Percentiles rank a stretch among this genome's conserved stretches.
phyloP scores from a whole-genome alignment of 495 filamentous ascomycete genomes.

The Tuber magnatum region DNA sequence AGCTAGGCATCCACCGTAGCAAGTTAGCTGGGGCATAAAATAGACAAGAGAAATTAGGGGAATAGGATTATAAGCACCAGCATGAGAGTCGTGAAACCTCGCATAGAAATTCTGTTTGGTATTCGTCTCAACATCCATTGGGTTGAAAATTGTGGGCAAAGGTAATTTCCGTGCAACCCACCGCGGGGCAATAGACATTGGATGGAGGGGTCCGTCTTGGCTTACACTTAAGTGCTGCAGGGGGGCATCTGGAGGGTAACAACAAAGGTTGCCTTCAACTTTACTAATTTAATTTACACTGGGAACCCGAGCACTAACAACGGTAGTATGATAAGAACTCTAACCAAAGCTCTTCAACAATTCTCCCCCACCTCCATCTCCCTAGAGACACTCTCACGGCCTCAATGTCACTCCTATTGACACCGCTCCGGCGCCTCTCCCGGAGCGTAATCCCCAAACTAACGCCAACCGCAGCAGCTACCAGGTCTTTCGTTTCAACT shows the following conservation, averaged over 20 bases:
- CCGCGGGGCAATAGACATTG: background rate
- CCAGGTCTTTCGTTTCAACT: conserved; percentile 17
- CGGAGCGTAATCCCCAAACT: conserved; percentile 6
- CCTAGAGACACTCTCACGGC: conserved; percentile 3
- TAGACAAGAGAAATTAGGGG: background rate
- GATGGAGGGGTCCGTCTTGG: background rate
- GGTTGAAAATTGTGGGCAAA: background rate
- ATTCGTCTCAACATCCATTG: conserved; percentile 28
- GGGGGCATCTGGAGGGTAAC: conserved; percentile 22
- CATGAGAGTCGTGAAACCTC: conserved; percentile 25
- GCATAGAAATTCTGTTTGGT: conserved; percentile 33
- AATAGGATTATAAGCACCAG: conserved; percentile 1
- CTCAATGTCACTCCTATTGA: conserved; percentile 16
- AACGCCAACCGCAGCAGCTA: background rate
- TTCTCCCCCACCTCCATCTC: background rate
- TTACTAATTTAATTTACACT: too few species aligned
- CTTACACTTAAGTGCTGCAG: background rate
- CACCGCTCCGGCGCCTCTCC: conserved; percentile 7
- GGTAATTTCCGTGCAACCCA: background rate
- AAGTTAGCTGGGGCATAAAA: background rate
- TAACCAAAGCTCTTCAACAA: background rate
- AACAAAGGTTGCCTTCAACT: background rate
- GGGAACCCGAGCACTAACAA: background rate
- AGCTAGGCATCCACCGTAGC: conserved; percentile 7
- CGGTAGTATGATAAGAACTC: background rate